These are phyloP conservation scores for Lodderomyces theae DNA, from an alignment of 1,139 yeast species.

Conservation along the genomic window DNA sequence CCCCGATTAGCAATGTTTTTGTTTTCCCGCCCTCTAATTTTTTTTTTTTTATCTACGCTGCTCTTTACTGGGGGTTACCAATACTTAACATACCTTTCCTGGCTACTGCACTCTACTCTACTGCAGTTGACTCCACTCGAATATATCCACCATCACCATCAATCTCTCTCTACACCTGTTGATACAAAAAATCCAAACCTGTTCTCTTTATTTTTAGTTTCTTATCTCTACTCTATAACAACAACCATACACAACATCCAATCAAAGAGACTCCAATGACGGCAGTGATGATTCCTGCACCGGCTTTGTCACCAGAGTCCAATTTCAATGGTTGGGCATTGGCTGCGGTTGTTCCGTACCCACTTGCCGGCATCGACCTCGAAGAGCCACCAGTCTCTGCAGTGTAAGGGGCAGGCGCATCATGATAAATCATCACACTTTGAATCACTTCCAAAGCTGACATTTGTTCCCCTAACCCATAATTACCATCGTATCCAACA, in stretches of 20 bases:
- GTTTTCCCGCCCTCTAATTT: no score
- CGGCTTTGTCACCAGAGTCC: slow-evolving; percentile 69
- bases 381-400: slow-evolving; percentile 61
- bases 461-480: slow-evolving; percentile 96
- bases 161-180: not conserved
- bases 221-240: slow-evolving; percentile 1
- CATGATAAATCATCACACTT: slow-evolving; percentile 51
- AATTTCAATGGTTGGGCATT: slow-evolving; percentile 48
- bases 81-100: no score
- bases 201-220: not conserved
- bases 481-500: slow-evolving; percentile 63
- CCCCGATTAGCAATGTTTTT: no score
- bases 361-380: slow-evolving; percentile 58
- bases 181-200: not conserved
- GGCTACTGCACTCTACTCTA: not conserved
- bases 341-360: slow-evolving; percentile 42
- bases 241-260: slow-evolving; percentile 65
- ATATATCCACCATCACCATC: no score
- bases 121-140: no score
- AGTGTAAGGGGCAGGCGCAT: slow-evolving; percentile 56
- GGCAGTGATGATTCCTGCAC: slow-evolving; percentile 85
- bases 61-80: no score
- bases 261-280: slow-evolving; percentile 63
- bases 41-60: no score
- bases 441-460: slow-evolving; percentile 77